A percentile compares a stretch with the other conserved stretches of the same genome.
phyloP scores from a whole-genome alignment of 2,329 filamentous ascomycete species.

The Volutella citrinella region DNA sequence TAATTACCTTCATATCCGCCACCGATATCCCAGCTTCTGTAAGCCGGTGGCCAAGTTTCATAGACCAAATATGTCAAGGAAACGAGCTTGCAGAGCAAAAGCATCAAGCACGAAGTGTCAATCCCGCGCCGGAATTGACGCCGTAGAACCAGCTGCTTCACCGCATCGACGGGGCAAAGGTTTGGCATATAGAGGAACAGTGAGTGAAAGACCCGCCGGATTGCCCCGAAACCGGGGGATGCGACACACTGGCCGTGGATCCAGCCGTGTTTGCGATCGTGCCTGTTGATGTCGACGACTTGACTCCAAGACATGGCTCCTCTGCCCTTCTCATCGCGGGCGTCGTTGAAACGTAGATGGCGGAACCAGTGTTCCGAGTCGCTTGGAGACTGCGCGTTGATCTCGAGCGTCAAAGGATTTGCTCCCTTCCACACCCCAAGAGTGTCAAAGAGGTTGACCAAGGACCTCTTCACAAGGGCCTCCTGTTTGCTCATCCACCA shows the following conservation, averaged over 20 bases:
- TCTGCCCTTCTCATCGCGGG: no score
- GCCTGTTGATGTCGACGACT: no score
- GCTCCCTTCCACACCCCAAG: conserved; percentile 27
- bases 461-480: no score
- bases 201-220: no score
- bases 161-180: conserved; percentile 22
- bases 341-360: no score
- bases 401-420: conserved; percentile 28
- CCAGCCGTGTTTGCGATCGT: conserved; percentile 31
- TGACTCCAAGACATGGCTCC: no score
- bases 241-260: conserved; percentile 22
- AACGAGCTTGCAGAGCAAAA: conserved; percentile 21
- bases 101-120: conserved; percentile 6
- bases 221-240: no score
- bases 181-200: no score
- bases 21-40: no score
- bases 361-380: conserved; percentile 34
- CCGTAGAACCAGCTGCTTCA: conserved; percentile 30
- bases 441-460: conserved; percentile 29
- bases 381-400: conserved; percentile 32
- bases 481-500: no score
- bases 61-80: conserved; percentile 27
- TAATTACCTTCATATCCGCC: no score
- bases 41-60: conserved; percentile 34
- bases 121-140: conserved; percentile 31